These are phyloP conservation scores for Nicotiana tabacum DNA, from an alignment of 257 asterid species.

Conservation along the genomic window DNA sequence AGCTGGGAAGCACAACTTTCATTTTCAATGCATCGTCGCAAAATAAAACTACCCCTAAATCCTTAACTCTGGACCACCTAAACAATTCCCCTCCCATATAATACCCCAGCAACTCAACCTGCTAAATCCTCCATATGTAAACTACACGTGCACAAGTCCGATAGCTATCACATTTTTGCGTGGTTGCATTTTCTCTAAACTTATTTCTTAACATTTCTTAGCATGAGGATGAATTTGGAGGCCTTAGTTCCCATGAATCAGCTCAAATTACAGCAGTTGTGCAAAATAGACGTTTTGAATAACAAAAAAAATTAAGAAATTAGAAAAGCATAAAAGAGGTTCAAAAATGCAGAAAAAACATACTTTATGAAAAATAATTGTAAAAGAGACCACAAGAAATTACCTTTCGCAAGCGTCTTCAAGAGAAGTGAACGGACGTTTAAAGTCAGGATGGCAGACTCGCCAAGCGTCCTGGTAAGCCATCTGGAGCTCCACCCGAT, in stretches of 20 bases:
- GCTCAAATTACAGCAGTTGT: not conserved
- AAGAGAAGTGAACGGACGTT: conserved; percentile 82
- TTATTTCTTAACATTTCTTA: not conserved
- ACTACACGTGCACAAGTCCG: not conserved
- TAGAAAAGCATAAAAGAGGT: not conserved
- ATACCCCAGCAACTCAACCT: not conserved
- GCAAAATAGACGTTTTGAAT: not conserved
- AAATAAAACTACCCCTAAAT: not conserved
- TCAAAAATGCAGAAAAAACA: not conserved
- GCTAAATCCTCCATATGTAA: not conserved
- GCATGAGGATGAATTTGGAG: not conserved
- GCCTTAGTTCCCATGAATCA: not conserved
- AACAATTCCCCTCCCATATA: not conserved
- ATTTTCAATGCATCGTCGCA: not conserved
- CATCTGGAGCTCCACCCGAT: conserved; percentile 53
- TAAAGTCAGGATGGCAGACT: conserved; percentile 92
- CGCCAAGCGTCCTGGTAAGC: conserved; percentile 99
- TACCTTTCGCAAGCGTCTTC: conserved; percentile 96
- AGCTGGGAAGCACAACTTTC: not conserved
- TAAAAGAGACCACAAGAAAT: not conserved
- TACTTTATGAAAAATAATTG: not conserved
- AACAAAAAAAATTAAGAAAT: not conserved
- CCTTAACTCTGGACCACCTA: not conserved
- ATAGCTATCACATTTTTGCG: not conserved
- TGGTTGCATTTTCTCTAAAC: not conserved